Base-by-base conservation (phyloP, 2,329 filamentous ascomycete species). In the Domatiomyces catenatus region DNA sequence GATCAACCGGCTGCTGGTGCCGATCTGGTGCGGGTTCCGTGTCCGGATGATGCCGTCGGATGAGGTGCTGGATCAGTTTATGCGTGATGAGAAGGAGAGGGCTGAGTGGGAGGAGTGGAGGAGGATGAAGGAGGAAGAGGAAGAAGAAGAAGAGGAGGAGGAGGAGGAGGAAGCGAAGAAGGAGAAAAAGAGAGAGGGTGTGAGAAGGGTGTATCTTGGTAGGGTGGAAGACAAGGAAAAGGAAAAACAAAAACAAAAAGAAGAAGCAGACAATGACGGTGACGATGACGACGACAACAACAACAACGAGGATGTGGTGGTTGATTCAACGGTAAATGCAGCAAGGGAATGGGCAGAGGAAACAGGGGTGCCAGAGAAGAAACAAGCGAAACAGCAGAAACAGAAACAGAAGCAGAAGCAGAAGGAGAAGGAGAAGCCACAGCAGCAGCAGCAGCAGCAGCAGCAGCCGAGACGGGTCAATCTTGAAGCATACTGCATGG, bases 21-120 rank as follows among this genome's bases (percentile, higher is more conserved):
- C 58, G 4, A 56, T 60, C 28, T 60, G 58, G 58, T 58, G 58
- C 44, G 52, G 54, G 2, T 58, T 60, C 44, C 51, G 52, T 22
- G 50, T 53, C 18, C 48, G 52, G 8, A 60, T 60, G 58, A 58
- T 60, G 44, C 56, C 56, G 4, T 52, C 44, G 2, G 44, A 52
- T 20, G 55, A 54, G 10, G 46, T 56, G 6, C 20, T 58, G 24
- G 49, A 51, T 12, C 44, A 54, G 12, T 60, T 55, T 54, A 44
- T 54, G 42, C 49, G 17, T 22, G 26, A 52, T 28, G 49, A 56
- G 19, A 44, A 50, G 24, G 48, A 54, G 32, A 26, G 28, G 20
- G 20, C 50, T 2, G 46, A 26, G 28, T 3, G 45, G 12, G 19
- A 45, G 10, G 28, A 44, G 6, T 3, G 7, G 24, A 42, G 45